Base-by-base conservation (phyloP, 768 basidiomycete genomes). In the Mycena maculata region DNA sequence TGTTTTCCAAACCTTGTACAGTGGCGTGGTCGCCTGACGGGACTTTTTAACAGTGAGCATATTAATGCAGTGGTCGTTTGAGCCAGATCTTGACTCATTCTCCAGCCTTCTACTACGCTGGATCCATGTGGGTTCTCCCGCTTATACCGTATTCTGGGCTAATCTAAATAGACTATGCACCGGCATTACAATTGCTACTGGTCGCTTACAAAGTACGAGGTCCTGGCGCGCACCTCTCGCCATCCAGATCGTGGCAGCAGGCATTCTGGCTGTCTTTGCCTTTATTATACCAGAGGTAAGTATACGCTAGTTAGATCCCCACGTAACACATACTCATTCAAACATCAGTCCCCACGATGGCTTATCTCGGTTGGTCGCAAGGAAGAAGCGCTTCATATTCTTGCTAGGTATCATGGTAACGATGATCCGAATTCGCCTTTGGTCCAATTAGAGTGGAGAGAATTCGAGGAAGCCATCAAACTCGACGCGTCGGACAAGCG, bases 161-260 rank as follows among this genome's bases (percentile, higher is more conserved):
- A 36, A 36, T 36, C 6, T 7, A 36, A 36, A 36, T 12, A 52
- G 57, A 12, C 18, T 63, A 78, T 70, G 69, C 25, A 82, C 81
- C 63, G 84, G 85, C 22, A 81, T 83, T 42, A 80, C 82, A 6
- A 80, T 83, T 60, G 83, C 80, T 5, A 82, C 82, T 47, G 83
- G 82, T 28, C 76, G 79, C 23, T 68, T 77, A 11, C 54, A 73
- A 31, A 72, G 74, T 22, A 79, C 81, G 1, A 69, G 75, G 22
- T 83, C 82, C 1, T 88, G 85, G 83, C 79, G 87, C 58, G 77
- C 83, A 39, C 87, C 87, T 28, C 77, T 88, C 36, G 84, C 84
- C 54, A 83, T 87, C 56, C 87, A 87, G 68, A 81, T 83, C 33
- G 83, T 79, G 3, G 85, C 86, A 15, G 82, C 86, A 16, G 77